A percentile compares a stretch with the other conserved stretches of the same genome.
Conservation (phyloP, 2,329 filamentous ascomycete genomes). For the Emericellopsis atlantica region DNA sequence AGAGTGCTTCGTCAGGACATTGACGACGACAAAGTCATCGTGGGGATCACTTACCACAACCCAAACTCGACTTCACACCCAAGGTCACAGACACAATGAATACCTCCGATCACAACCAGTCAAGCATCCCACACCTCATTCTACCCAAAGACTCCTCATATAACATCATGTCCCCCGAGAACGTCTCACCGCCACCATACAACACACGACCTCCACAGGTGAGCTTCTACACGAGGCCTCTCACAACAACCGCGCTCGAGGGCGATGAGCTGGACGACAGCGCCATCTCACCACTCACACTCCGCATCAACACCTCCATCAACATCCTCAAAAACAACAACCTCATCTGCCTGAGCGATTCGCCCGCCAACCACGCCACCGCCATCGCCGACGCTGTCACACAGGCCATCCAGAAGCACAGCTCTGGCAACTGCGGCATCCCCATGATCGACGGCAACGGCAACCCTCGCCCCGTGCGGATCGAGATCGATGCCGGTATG, state of each 20-base stretch:
- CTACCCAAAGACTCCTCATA: no score
- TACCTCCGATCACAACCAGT: no score
- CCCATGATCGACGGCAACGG: conserved; percentile 34
- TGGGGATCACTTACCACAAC: neutral
- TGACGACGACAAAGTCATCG: neutral
- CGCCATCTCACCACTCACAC: conserved; percentile 22
- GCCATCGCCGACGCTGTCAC: conserved; percentile 31
- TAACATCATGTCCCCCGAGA: no score
- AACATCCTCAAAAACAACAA: conserved; percentile 34
- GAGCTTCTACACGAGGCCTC: no score
- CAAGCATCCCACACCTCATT: no score
- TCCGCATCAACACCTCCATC: conserved; percentile 35
- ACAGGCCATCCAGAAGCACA: conserved; percentile 27
- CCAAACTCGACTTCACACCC: no score
- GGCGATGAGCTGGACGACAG: no score
- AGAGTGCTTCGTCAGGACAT: neutral
- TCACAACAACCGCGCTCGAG: no score
- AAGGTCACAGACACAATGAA: no score
- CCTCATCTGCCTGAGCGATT: conserved; percentile 27
- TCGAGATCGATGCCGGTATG: conserved; percentile 32
- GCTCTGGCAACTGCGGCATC: conserved; percentile 22
- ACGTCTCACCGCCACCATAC: no score
- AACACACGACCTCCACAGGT: no score
- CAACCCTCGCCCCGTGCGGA: conserved; percentile 23
- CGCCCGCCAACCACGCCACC: conserved; percentile 24